phyloP scores from a whole-genome alignment of 2,329 filamentous ascomycete species.

The Colletotrichum sp. region DNA sequence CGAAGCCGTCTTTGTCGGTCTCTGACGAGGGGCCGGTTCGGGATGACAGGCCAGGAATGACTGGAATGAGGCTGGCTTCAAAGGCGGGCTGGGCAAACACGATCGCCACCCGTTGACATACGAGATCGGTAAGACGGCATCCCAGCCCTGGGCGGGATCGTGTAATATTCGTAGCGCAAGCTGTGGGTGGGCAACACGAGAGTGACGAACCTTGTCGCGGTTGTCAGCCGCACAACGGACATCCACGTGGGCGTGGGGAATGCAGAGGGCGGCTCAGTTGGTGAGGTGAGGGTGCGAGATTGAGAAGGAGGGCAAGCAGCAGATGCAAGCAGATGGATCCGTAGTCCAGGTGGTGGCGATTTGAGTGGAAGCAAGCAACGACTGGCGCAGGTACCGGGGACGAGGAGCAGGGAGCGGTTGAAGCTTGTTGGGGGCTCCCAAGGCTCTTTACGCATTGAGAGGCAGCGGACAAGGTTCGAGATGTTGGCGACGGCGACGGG shows the following conservation, averaged over 20 bases:
- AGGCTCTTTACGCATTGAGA: not conserved
- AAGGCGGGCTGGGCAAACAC: not conserved
- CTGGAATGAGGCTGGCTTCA: not conserved
- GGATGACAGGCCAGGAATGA: not conserved
- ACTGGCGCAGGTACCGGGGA: not conserved
- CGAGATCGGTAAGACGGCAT: not conserved
- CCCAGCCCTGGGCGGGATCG: not conserved
- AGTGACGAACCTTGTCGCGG: not conserved
- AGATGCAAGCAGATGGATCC: not conserved
- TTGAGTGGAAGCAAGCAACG: not conserved
- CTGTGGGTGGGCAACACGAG: not conserved
- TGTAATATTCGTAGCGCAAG: not conserved
- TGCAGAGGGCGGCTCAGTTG: not conserved
- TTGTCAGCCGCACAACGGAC: not conserved
- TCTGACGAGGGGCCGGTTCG: not conserved
- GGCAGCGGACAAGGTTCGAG: not conserved
- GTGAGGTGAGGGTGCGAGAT: not conserved
- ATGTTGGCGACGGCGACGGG: not conserved
- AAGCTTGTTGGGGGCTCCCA: not conserved
- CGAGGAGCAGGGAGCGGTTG: not conserved
- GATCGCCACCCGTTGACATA: not conserved
- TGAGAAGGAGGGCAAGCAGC: not conserved
- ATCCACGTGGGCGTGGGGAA: constrained; percentile 1
- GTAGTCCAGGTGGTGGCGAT: not conserved
- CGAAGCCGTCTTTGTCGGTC: not conserved